These are phyloP conservation scores for Suillus placidus DNA, from an alignment of 768 basidiomycete genomes.

Conservation along the genomic window DNA sequence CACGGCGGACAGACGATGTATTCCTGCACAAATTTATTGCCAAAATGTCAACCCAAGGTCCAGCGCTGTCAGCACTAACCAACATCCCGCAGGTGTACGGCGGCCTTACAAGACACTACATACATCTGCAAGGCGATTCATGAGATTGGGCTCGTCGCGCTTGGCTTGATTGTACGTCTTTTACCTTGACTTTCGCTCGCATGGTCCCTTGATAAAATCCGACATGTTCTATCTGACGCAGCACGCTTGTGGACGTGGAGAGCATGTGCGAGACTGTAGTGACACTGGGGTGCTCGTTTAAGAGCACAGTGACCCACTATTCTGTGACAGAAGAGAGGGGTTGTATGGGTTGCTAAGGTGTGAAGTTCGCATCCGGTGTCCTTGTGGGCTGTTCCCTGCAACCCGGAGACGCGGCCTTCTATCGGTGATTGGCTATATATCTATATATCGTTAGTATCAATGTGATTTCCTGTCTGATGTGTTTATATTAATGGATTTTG, in stretches of 20 bases:
- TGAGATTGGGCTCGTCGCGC: constrained; percentile 89
- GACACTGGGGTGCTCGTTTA: constrained; percentile 69
- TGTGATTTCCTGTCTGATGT: background rate
- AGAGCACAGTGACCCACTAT: background rate
- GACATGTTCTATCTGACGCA: constrained; percentile 30
- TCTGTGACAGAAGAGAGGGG: background rate
- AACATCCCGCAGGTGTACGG: constrained; percentile 68
- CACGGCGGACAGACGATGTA: background rate
- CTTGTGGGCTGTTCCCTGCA: background rate
- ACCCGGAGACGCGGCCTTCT: background rate
- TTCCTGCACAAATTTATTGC: background rate
- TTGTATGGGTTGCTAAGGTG: background rate
- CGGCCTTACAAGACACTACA: constrained; percentile 91
- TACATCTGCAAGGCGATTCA: constrained; percentile 84
- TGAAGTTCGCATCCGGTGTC: background rate
- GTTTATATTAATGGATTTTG: background rate
- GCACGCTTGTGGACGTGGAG: constrained; percentile 68
- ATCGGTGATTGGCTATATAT: background rate
- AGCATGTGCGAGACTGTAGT: constrained; percentile 86
- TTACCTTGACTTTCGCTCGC: background rate
- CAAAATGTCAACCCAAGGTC: constrained; percentile 8
- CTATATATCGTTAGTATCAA: background rate
- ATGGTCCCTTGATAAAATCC: too few relatives aligned
- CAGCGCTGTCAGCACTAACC: background rate
- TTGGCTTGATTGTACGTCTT: constrained; percentile 85